phyloP scores from a whole-genome alignment of 2,329 filamentous ascomycete species.

The Diaporthe sp. region DNA sequence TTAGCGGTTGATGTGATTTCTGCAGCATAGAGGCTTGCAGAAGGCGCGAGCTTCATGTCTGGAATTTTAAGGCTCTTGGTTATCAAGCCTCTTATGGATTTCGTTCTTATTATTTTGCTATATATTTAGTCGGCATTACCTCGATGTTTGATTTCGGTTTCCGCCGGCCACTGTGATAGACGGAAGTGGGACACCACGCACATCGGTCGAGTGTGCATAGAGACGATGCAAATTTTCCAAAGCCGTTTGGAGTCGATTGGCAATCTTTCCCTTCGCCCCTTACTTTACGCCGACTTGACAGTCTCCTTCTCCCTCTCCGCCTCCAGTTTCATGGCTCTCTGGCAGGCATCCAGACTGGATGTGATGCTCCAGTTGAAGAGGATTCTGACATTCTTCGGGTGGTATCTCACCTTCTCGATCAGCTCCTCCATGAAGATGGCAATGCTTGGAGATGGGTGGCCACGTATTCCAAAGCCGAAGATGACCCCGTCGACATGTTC shows the following conservation, averaged over 20 bases:
- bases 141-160: neutral
- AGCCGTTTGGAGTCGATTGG: neutral
- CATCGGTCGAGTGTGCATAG: neutral
- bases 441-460: slow-evolving; percentile 6
- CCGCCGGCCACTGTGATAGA: neutral
- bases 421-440: neutral
- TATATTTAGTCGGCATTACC: neutral
- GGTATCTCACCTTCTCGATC: neutral
- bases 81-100: no score
- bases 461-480: neutral
- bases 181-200: neutral
- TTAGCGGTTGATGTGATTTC: no score
- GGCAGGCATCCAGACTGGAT: slow-evolving; percentile 4
- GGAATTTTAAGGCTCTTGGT: no score
- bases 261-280: neutral
- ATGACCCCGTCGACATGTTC: slow-evolving; percentile 4
- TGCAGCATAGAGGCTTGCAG: no score
- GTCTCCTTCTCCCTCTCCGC: neutral
- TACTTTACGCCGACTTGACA: neutral
- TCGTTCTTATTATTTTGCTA: neutral
- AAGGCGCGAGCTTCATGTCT: no score
- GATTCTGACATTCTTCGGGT: slow-evolving; percentile 5
- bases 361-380: slow-evolving; percentile 5
- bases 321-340: slow-evolving; percentile 2
- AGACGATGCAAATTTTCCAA: no score